Evolutionary conservation across 495 filamentous ascomycete species (phyloP), one percentile per base, ranked within the genome.

Genomic region (Xylaria bambusicola): DNA sequence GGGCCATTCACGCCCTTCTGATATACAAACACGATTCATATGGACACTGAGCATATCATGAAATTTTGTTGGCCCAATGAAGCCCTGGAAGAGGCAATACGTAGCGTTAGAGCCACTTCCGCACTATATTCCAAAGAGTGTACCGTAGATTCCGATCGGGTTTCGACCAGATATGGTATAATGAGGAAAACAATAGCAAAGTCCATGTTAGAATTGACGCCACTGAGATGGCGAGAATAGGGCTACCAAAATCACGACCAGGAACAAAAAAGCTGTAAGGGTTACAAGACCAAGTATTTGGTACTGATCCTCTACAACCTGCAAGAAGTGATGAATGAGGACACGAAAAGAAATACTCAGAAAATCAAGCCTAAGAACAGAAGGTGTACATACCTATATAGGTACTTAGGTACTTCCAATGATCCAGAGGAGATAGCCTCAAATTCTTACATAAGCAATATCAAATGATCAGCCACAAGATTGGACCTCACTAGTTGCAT

Each of bases 171-270:
- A 31, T 29, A 29, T 15, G 6, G n/a, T 51, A 2, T 12, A 38
- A 18, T 17, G 40, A 18, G 9, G 13, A 27, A 38, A n/a, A 3
- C 18, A 55, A 65, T 20, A 56, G 54, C 18, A 49, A 38, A 2
- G 26, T 62, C 7, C 60, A 60, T 15, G 18, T 58, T 33, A 47
- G 62, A 31, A 41, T 59, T 18, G 18, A 62, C 17, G 63, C 63
- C 15, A 21, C 29, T 20, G 26, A 59, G 2, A 59, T 65, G 49
- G 59, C 29, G 13, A 52, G 35, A 17, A 53, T 40, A 35, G 31
- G 53, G 3, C 49, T 59, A 13, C 52, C 29, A 20, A 58, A 62
- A 38, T 45, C 26, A 1, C 29, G 49, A n/a, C 36, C 2, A 20
- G 15, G 55, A 21, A 40, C 47, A 33, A 23, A 26, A 47, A 13